Evolutionary conservation across 176 grass and related monocot genomes (phyloP), one percentile per base, ranked within the genome.

Genomic region (Musa troglodytarum): DNA sequence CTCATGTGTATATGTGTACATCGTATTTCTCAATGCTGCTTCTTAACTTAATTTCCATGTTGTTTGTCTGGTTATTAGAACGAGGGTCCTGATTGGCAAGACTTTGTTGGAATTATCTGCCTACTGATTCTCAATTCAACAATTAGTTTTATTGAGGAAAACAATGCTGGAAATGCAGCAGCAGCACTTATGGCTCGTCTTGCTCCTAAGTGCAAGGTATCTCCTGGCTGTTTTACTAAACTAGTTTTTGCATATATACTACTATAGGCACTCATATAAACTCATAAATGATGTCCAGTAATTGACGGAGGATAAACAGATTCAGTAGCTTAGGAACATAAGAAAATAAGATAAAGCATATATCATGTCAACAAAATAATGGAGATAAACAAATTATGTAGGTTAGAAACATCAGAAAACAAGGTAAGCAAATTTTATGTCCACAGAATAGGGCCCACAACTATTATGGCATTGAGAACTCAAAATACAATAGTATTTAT

Each of bases 71-170:
- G 73, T 73, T 58, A 84, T 63, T 69, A 91, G 92, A 71, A 50
- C 0, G 19, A 91, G 78, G 88, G 88, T 70, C 74, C 88, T 49
- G 88, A 96, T 74, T 96, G 88, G 92, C 83, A 96, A 63, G 88
- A 96, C 22, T 96, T 96, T 28, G 79, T 91, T 53, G 92, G 92
- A 53, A 91, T 96, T 9, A 75, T 89, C 23, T 91, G 92, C 49
- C 83, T 96, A 61, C 73, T 96, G 6, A 76, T 96, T 69, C 78
- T 91, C 67, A 96, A 96, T 82, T 96, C 92, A 53, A 88, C 86
- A 2, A 96, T 96, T 72, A 91, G 88, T 82, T 96, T 96, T 77
- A 56, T 91, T 14, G 88, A 96, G 76, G 92, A 96, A 83, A 96
- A 91, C 5, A 96, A 91, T 81, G 92, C 92, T 20, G 88, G 88